These are phyloP conservation scores for Globisporangium lucens DNA, from an alignment of 352 stramenopile species.

Conservation along the genomic window DNA sequence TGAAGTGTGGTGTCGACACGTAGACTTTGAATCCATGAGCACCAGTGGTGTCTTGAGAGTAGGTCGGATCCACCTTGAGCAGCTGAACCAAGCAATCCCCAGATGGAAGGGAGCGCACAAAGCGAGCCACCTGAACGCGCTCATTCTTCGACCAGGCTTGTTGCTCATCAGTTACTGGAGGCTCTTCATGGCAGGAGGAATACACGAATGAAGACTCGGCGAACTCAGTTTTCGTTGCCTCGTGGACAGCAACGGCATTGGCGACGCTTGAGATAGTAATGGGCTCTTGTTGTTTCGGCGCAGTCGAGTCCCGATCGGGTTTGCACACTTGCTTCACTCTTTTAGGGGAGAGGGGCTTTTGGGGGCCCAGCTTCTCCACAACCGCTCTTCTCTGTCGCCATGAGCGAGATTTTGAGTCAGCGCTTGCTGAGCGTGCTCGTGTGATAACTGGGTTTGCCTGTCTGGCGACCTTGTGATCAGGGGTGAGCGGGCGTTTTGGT, in stretches of 20 bases:
- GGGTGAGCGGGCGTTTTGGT: conserved; percentile 1
- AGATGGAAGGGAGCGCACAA: conserved; percentile 25
- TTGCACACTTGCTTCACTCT: neutral
- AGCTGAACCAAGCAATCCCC: conserved; percentile 40
- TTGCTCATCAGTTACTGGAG: conserved; percentile 9
- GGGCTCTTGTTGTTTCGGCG: neutral
- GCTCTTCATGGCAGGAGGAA: conserved; percentile 24
- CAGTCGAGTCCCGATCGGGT: neutral
- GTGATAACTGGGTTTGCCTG: neutral
- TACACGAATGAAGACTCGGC: conserved; percentile 31
- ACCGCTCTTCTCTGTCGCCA: neutral
- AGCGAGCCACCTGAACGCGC: conserved; percentile 35
- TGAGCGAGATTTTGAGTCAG: conserved; percentile 15
- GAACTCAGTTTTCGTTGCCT: conserved; percentile 22
- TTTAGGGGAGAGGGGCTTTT: neutral
- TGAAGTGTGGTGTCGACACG: conserved; percentile 37
- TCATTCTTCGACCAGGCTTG: conserved; percentile 18
- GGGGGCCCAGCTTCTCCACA: neutral
- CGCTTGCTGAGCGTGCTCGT: conserved; percentile 19
- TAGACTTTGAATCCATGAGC: conserved; percentile 17
- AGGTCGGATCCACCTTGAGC: conserved; percentile 22
- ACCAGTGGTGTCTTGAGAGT: conserved; percentile 11
- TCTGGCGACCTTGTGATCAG: conserved; percentile 6
- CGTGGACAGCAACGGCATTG: neutral
- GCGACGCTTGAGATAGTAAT: neutral